Evolutionary conservation across 768 basidiomycete species (phyloP).

Genomic region (Coprinopsis cinerea): DNA sequence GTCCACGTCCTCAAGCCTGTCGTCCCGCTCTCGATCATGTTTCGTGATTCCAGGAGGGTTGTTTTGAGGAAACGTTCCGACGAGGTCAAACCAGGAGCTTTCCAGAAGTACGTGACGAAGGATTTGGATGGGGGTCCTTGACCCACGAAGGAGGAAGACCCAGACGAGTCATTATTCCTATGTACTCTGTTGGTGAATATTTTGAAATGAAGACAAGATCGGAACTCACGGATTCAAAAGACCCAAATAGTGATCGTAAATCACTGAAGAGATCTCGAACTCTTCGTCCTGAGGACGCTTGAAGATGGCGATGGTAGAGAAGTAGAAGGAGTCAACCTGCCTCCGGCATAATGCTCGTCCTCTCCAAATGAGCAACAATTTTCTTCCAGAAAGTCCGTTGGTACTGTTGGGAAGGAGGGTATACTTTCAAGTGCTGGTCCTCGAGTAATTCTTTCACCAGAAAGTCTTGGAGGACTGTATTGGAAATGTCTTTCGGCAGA

Average conservation of each 20-base stretch:
- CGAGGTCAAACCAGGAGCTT: constrained; percentile 3
- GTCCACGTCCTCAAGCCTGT: constrained; percentile 79
- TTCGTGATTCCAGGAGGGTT: constrained; percentile 70
- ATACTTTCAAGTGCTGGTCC: constrained; percentile 45
- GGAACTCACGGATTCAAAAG: constrained; percentile 34
- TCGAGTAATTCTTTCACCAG: constrained; percentile 47
- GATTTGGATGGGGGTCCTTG: constrained; percentile 42
- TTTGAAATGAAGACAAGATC: constrained; percentile 17
- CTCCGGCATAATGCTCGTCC: constrained; percentile 29
- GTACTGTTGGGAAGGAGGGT: constrained; percentile 60
- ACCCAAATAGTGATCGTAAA: constrained; percentile 59
- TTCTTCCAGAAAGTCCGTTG: constrained; percentile 73
- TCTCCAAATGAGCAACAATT: constrained; percentile 51
- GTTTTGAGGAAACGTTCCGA: constrained; percentile 30
- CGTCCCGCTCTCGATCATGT: constrained; percentile 68
- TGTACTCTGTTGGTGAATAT: constrained; percentile 4
- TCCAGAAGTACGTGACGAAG: constrained; percentile 67
- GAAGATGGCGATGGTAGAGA: neutral
- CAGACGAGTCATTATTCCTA: constrained; percentile 15
- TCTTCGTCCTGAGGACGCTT: constrained; percentile 31
- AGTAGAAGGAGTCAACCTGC: constrained; percentile 28
- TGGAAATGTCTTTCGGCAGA: constrained; percentile 34
- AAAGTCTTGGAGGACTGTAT: constrained; percentile 44
- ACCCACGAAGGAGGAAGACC: constrained; percentile 19
- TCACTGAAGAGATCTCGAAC: constrained; percentile 54